Evolutionary conservation across 495 filamentous ascomycete genomes (phyloP).

Genomic region (Apodospora peruviana): DNA sequence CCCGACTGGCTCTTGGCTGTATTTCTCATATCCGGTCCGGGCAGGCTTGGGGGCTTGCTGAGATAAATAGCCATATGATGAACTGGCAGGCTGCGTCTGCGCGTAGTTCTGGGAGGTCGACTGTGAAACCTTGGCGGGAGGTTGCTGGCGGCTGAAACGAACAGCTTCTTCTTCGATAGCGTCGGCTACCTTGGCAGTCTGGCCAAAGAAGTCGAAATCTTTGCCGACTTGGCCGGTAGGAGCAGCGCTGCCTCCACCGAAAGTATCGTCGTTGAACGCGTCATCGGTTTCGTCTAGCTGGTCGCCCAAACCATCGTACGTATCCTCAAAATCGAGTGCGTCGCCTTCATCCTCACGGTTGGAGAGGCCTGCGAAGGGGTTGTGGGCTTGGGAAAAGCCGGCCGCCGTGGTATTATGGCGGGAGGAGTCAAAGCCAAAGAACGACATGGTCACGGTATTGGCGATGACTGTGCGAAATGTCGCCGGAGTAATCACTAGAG

Average conservation of each 20-base stretch:
- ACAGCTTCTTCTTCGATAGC: conserved; percentile 86
- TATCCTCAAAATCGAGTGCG: conserved; percentile 92
- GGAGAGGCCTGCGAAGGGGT: conserved; percentile 84
- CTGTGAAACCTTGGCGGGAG: conserved; percentile 33
- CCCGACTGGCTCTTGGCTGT: conserved; percentile 66
- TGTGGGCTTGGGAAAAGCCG: conserved; percentile 78
- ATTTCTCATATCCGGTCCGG: conserved; percentile 82
- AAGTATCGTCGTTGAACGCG: conserved; percentile 97
- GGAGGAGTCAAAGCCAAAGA: conserved; percentile 79
- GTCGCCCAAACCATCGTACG: conserved; percentile 92
- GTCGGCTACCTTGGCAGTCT: conserved; percentile 77
- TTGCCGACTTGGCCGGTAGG: conserved; percentile 55
- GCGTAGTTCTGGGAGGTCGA: conserved; percentile 23
- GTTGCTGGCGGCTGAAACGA: conserved; percentile 65
- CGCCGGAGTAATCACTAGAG: conserved; percentile 11
- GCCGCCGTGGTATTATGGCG: conserved; percentile 50
- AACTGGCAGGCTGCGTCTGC: conserved; percentile 23
- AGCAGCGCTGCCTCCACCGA: conserved; percentile 52
- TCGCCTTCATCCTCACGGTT: conserved; percentile 68
- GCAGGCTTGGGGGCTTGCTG: conserved; percentile 49
- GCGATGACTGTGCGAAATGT: not conserved
- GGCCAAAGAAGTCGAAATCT: conserved; percentile 96
- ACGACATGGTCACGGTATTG: conserved; percentile 35
- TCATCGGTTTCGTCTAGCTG: conserved; percentile 89
- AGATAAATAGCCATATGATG: conserved; percentile 34